Evolutionary conservation across 139 green algal genomes (phyloP), one percentile per base, ranked within the genome.

Genomic region (Micromonas pusilla): DNA sequence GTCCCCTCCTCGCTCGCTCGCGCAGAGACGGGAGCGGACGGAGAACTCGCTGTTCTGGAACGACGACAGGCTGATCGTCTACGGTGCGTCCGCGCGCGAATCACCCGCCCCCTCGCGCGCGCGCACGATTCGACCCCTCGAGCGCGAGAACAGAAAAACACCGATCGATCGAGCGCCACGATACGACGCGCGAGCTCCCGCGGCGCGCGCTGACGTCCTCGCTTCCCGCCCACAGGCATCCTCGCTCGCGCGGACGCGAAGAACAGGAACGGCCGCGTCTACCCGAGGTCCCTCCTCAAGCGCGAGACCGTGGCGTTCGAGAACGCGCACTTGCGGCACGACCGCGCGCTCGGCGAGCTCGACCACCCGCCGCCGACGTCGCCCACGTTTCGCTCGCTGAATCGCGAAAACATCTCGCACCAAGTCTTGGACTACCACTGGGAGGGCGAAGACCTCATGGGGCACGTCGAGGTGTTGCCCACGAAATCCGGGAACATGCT

Each of bases 251-350:
- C 86, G 1, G 83, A 91, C 73, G 85, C 76, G 19, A 64, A 77
- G 20, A 93, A 90, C 45, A 88, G 84, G 21, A 93, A 93, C 84
- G 84, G 85, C 31, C 72, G 89, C 9, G 71, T 91, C 0, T 93
- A 91, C 52, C 86, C 89, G 38, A 90, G 89, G 82, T 0, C 3
- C 16, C 16, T 66, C 16, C 30, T 80, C 33, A 30, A 62, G 36
- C 28, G 63, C 37, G 76, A 74, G 28, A 30, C 52, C 9, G 34
- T 32, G 53, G 25, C 37, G 63, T 45, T 73, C 20, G 2, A 45
- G 2, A 32, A 13, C 26, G 34, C 37, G 2, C 32, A 72, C 54
- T 54, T 72, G 32, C 32, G 4, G 28, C 13, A 2, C 20, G 5
- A 26, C 33, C 16, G 60, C 19, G 63, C 63, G 76, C 52, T 76